These are phyloP conservation scores for Globisporangium irregulare DNA, from an alignment of 352 stramenopile species.

Conservation along the genomic window DNA sequence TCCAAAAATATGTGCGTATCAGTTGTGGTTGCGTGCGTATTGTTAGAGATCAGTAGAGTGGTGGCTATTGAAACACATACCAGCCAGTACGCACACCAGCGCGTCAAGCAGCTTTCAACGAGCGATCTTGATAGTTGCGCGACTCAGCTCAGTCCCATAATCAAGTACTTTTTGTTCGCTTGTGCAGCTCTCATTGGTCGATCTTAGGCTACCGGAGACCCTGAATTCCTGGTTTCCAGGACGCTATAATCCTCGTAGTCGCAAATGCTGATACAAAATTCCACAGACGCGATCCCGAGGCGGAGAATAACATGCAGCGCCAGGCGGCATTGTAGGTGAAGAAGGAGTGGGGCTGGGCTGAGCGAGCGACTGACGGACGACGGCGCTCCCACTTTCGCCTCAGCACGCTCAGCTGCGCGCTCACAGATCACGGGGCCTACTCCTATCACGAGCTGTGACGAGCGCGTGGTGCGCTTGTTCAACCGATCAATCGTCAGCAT, in stretches of 20 bases:
- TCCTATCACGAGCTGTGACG: conserved; percentile 3
- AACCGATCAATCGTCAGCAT: background rate
- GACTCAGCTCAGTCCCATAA: background rate
- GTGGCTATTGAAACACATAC: background rate
- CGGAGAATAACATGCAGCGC: background rate
- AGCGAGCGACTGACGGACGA: background rate
- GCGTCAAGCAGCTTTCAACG: background rate
- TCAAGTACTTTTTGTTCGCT: background rate
- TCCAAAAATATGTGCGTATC: background rate
- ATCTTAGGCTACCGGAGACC: background rate
- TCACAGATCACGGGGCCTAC: background rate
- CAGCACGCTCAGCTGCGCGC: conserved; percentile 7
- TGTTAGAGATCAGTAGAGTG: background rate
- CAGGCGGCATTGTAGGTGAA: background rate
- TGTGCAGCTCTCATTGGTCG: background rate
- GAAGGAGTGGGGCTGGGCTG: background rate
- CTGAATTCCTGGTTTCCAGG: background rate
- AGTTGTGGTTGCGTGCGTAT: background rate
- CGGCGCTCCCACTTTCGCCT: background rate
- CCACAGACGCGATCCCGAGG: background rate
- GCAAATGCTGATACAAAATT: background rate
- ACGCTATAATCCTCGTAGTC: background rate
- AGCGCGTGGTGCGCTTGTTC: background rate
- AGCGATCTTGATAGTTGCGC: background rate
- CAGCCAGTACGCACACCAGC: background rate